Conservation (phyloP, 2,329 filamentous ascomycete species). For the Stachybotrys chlorohalonatus region DNA sequence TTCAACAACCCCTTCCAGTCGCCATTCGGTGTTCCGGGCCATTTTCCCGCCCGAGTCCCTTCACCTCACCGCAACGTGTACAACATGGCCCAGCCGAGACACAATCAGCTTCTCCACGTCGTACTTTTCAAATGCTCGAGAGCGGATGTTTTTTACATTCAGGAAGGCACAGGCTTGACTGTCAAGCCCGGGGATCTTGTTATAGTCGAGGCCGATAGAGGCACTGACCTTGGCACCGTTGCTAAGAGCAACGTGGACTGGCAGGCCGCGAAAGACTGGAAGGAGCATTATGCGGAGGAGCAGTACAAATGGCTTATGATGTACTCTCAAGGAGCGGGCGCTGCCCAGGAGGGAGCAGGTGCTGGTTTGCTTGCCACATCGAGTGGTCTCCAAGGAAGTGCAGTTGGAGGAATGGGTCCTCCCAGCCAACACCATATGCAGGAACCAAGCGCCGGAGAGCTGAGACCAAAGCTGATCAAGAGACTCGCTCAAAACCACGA, state of each 20-base stretch:
- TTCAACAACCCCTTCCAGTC: conserved; percentile 33
- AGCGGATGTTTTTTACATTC: conserved; percentile 94
- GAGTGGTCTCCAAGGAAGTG: conserved; percentile 56
- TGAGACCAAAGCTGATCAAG: conserved; percentile 96
- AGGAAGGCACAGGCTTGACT: conserved; percentile 85
- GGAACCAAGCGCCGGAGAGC: conserved; percentile 61
- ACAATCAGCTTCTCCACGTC: conserved; percentile 70
- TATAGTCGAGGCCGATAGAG: conserved; percentile 94
- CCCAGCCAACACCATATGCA: conserved; percentile 65
- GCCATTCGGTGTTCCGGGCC: conserved; percentile 33
- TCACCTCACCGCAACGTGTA: conserved; percentile 57
- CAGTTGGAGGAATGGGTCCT: conserved; percentile 70
- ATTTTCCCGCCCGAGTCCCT: conserved; percentile 40
- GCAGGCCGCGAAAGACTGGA: conserved; percentile 77
- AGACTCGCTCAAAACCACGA: conserved; percentile 87
- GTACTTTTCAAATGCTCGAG: conserved; percentile 95
- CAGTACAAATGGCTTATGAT: conserved; percentile 99
- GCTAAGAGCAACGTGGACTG: conserved; percentile 81
- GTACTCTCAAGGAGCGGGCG: conserved; percentile 76
- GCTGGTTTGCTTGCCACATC: conserved; percentile 55
- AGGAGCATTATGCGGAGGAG: conserved; percentile 86
- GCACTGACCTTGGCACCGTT: conserved; percentile 90
- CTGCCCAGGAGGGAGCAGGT: conserved; percentile 49
- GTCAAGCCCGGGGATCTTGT: conserved; percentile 90
- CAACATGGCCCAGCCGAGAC: conserved; percentile 49